A percentile compares a stretch with the other conserved stretches of the same genome.
phyloP scores from a whole-genome alignment of 2,329 filamentous ascomycete genomes.

The Teratosphaeria viscida region DNA sequence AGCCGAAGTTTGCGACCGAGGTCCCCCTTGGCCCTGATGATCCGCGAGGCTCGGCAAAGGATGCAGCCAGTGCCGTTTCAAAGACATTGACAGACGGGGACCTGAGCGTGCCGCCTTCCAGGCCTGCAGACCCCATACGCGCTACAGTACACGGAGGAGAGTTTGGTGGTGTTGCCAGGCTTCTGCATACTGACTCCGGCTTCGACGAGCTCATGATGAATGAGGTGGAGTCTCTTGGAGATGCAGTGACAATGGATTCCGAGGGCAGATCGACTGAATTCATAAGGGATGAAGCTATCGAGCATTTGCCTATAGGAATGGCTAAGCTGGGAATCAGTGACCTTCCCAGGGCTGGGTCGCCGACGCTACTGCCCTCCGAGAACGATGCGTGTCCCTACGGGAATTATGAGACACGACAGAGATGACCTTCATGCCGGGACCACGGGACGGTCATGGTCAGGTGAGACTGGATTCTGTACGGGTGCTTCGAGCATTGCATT shows the following conservation, averaged over 20 bases:
- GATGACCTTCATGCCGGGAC: background rate
- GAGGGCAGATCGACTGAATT: background rate
- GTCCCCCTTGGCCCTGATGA: background rate
- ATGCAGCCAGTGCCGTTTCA: too few relatives aligned
- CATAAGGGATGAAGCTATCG: background rate
- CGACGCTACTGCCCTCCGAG: too few relatives aligned
- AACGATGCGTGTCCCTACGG: background rate
- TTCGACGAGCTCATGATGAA: slow-evolving; percentile 25
- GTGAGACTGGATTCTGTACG: background rate
- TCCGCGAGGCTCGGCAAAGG: background rate
- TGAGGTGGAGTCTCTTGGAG: background rate
- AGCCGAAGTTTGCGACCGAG: background rate
- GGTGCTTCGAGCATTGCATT: background rate
- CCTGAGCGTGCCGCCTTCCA: background rate
- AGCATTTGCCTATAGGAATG: background rate
- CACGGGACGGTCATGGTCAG: background rate
- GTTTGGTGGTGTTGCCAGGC: background rate
- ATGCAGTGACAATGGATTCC: background rate
- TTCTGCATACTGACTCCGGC: slow-evolving; percentile 28
- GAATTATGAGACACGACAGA: background rate
- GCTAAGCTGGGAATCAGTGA: background rate
- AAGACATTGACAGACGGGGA: background rate
- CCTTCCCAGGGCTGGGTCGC: background rate
- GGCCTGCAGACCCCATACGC: slow-evolving; percentile 3
- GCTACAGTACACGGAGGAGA: background rate